These are phyloP conservation scores for Aspergillus quadricinctus DNA, from an alignment of 2,329 filamentous ascomycete genomes.

Conservation along the genomic window DNA sequence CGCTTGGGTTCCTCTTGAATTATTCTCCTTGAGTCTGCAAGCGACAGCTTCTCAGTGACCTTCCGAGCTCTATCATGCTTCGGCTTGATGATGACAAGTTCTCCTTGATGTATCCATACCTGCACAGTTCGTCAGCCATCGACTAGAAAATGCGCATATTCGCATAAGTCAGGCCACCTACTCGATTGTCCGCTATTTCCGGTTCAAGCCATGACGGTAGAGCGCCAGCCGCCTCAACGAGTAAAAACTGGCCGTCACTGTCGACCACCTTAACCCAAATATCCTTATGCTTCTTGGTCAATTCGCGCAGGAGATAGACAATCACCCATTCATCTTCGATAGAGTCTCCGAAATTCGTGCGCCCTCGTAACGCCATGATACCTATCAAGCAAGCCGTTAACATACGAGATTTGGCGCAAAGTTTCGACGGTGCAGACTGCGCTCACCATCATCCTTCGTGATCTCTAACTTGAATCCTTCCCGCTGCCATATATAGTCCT, in stretches of 20 bases:
- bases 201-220: constrained; percentile 89
- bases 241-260: constrained; percentile 88
- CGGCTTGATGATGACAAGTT: constrained; percentile 66
- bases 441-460: constrained; percentile 56
- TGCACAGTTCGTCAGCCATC: constrained; percentile 16
- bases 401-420: constrained; percentile 5
- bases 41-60: constrained; percentile 48
- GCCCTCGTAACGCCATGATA: constrained; percentile 62
- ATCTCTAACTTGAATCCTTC: constrained; percentile 70
- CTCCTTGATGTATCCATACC: constrained; percentile 81
- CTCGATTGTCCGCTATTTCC: constrained; percentile 78
- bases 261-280: constrained; percentile 82
- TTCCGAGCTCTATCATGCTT: constrained; percentile 43
- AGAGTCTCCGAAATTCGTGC: constrained; percentile 86
- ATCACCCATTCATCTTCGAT: constrained; percentile 98
- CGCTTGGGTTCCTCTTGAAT: constrained; percentile 54
- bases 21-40: constrained; percentile 60
- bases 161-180: constrained; percentile 22
- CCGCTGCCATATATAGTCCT: constrained; percentile 92
- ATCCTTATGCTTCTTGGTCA: constrained; percentile 67
- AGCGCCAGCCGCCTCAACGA: constrained; percentile 86
- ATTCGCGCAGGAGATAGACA: constrained; percentile 78
- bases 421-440: neutral
- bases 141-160: neutral
- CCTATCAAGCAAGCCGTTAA: constrained; percentile 27